Evolutionary conservation across 345 rosid species (phyloP).

Genomic region (Clausena lansium): DNA sequence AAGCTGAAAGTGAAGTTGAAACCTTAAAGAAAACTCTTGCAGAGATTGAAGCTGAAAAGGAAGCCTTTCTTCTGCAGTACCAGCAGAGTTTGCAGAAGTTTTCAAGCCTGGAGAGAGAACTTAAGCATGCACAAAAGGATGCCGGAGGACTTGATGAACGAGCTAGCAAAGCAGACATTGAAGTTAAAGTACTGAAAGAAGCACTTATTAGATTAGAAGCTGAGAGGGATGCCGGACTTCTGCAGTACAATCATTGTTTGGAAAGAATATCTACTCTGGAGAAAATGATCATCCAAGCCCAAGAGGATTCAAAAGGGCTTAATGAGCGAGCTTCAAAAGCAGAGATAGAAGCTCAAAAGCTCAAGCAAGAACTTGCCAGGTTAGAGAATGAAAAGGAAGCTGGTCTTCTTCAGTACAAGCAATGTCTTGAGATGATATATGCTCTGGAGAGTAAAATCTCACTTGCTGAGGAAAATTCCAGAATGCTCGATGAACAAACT

Average conservation of each 20-base stretch:
- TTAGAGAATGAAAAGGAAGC: conserved; percentile 69
- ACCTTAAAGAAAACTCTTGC: conserved; percentile 57
- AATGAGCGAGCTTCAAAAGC: conserved; percentile 54
- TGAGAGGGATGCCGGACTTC: conserved; percentile 72
- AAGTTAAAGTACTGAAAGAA: conserved; percentile 67
- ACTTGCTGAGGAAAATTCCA: conserved; percentile 55
- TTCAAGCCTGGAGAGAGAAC: conserved; percentile 63
- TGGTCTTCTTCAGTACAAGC: conserved; percentile 54
- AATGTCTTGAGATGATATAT: conserved; percentile 60
- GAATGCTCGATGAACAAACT: conserved; percentile 42
- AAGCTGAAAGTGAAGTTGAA: conserved; percentile 59
- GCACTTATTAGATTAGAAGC: conserved; percentile 56
- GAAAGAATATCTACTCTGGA: conserved; percentile 62
- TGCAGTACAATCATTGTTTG: conserved; percentile 61
- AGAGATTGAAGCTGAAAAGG: conserved; percentile 75
- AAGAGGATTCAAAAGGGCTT: conserved; percentile 49
- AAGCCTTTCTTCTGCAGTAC: conserved; percentile 55
- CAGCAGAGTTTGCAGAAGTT: conserved; percentile 61
- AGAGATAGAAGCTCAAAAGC: conserved; percentile 57
- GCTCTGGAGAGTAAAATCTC: conserved; percentile 59
- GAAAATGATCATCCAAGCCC: conserved; percentile 38
- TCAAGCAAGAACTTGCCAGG: conserved; percentile 50
- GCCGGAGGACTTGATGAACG: conserved; percentile 59
- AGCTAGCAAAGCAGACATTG: conserved; percentile 79
- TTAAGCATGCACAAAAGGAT: conserved; percentile 56